A percentile compares a stretch with the other conserved stretches of the same genome.
phyloP scores from a whole-genome alignment of 164 flowering plant genomes.

The Sedum album region DNA sequence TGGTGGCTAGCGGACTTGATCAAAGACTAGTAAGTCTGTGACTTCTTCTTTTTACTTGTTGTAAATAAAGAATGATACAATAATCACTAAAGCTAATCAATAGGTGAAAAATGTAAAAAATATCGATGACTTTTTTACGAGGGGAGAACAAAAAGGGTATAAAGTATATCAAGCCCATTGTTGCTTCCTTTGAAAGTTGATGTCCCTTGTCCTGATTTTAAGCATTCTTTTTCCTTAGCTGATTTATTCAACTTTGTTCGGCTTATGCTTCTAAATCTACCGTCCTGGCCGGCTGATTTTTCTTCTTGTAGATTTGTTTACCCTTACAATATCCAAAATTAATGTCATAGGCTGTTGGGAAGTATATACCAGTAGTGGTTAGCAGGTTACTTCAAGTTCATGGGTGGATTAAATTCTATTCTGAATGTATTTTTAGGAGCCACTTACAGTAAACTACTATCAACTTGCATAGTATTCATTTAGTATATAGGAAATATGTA shows the following conservation, averaged over 20 bases:
- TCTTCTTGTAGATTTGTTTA: background rate
- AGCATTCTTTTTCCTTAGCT: background rate
- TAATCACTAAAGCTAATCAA: background rate
- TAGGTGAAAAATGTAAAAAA: background rate
- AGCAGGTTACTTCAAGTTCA: background rate
- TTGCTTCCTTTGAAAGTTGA: background rate
- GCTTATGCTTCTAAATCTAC: background rate
- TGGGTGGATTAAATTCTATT: no score
- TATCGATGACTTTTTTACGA: background rate
- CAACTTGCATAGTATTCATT: background rate
- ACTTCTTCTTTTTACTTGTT: background rate
- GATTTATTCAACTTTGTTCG: background rate
- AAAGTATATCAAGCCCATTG: background rate
- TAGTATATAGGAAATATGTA: background rate
- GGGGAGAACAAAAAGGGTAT: conserved; percentile 5
- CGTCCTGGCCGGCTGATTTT: background rate
- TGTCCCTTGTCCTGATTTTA: background rate
- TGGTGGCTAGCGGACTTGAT: background rate
- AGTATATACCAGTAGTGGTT: background rate
- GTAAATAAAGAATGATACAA: background rate
- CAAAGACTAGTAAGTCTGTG: conserved; percentile 6
- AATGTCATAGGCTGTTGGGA: background rate
- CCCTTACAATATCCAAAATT: background rate
- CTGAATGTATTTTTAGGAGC: background rate
- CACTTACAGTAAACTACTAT: background rate